phyloP scores from a whole-genome alignment of 768 basidiomycete genomes.

The Boletus vinaceobasis region DNA sequence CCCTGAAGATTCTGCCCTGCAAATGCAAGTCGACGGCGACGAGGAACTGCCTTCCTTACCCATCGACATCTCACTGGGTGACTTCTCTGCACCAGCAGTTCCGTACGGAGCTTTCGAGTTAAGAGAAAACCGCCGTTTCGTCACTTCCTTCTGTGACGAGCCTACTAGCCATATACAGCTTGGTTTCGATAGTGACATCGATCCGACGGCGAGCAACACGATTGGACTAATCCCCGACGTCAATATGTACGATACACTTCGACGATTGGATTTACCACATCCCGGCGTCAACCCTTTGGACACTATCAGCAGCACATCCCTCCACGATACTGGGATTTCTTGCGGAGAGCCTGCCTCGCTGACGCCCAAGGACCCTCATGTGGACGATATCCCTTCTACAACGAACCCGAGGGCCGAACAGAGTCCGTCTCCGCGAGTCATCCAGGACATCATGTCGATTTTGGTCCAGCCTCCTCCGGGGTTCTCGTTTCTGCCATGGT shows the following conservation, averaged over 20 bases:
- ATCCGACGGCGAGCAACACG: slow-evolving; percentile 7
- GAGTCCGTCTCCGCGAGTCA: slow-evolving; percentile 27
- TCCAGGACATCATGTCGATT: slow-evolving; percentile 32
- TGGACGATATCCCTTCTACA: not conserved
- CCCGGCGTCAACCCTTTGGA: slow-evolving; percentile 41
- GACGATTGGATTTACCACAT: slow-evolving; percentile 13
- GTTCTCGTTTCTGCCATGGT: slow-evolving; percentile 4
- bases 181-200: slow-evolving; percentile 6
- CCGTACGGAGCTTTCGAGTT: not conserved
- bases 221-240: slow-evolving; percentile 33
- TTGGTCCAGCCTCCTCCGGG: slow-evolving; percentile 19
- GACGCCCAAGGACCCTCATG: not conserved
- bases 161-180: not conserved
- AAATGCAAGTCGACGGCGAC: slow-evolving; percentile 8
- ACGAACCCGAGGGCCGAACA: slow-evolving; percentile 2
- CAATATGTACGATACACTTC: slow-evolving; percentile 33
- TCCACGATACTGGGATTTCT: not conserved
- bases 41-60: not conserved
- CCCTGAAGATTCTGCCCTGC: not conserved
- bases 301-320: slow-evolving; percentile 23
- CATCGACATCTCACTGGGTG: not conserved
- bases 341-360: not conserved
- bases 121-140: not conserved
- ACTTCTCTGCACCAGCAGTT: not conserved
- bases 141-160: not conserved